Evolutionary conservation across 805 yeast genomes (phyloP).

Genomic region (Yarrowia phangngaensis): DNA sequence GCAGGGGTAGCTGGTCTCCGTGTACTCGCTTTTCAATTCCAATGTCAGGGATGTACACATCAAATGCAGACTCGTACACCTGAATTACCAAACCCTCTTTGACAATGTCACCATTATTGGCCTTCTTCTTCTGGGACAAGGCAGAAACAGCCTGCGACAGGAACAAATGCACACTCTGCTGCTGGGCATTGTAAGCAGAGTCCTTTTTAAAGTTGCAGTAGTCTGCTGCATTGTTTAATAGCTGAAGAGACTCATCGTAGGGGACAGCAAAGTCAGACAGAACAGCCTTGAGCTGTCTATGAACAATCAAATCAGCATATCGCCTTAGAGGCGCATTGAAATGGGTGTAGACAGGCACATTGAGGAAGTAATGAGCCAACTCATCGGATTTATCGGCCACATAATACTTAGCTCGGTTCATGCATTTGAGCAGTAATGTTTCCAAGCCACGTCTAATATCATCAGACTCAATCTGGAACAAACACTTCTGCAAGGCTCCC

Average conservation of each 20-base stretch:
- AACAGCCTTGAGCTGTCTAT: slow-evolving; percentile 77
- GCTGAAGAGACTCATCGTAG: slow-evolving; percentile 43
- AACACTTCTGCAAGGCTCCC: slow-evolving; percentile 65
- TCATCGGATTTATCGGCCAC: slow-evolving; percentile 83
- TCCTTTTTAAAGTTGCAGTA: slow-evolving; percentile 95
- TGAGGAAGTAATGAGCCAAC: slow-evolving; percentile 74
- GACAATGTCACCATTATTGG: slow-evolving; percentile 56
- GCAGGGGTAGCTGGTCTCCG: slow-evolving; percentile 91
- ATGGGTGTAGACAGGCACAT: slow-evolving; percentile 83
- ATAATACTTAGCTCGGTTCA: slow-evolving; percentile 81
- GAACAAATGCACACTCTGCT: slow-evolving; percentile 84
- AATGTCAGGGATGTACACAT: slow-evolving; percentile 84
- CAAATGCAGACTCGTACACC: slow-evolving; percentile 95
- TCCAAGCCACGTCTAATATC: slow-evolving; percentile 69
- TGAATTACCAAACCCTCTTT: slow-evolving; percentile 84
- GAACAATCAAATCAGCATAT: slow-evolving; percentile 88
- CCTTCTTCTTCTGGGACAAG: slow-evolving; percentile 42
- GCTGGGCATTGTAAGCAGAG: slow-evolving; percentile 89
- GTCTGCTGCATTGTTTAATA: slow-evolving; percentile 77
- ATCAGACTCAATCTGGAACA: slow-evolving; percentile 59
- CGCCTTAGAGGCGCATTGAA: slow-evolving; percentile 90
- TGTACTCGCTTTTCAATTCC: slow-evolving; percentile 95
- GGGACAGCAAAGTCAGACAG: slow-evolving; percentile 39
- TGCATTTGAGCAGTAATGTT: slow-evolving; percentile 71
- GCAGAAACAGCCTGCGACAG: slow-evolving; percentile 80